Percentiles rank a stretch among this genome's conserved stretches.
phyloP scores from a whole-genome alignment of 805 yeast species.

The Wickerhamiella australiensis region DNA sequence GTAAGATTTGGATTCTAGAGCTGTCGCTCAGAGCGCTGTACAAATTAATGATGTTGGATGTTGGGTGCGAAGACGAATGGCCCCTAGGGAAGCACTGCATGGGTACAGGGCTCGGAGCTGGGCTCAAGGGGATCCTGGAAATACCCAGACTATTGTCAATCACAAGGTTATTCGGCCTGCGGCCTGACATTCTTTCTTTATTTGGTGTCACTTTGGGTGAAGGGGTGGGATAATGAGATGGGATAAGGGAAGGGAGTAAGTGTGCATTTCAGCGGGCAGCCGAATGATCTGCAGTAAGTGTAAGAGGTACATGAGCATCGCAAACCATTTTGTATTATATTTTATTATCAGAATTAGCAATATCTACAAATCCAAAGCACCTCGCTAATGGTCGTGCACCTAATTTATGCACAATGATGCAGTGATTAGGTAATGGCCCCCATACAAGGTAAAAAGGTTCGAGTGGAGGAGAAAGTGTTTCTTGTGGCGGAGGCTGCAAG shows the following conservation, averaged over 20 bases:
- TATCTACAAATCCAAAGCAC: background rate
- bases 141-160: slow-evolving; percentile 3
- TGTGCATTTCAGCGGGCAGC: background rate
- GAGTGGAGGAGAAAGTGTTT: too few relatives aligned
- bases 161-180: slow-evolving; percentile 5
- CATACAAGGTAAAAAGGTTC: background rate
- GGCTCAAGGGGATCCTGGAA: slow-evolving; percentile 9
- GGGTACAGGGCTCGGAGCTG: slow-evolving; percentile 12
- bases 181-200: background rate
- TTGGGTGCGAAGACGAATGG: background rate
- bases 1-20: slow-evolving; percentile 19
- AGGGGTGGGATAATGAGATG: background rate
- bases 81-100: slow-evolving; percentile 11
- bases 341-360: background rate
- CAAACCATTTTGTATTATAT: background rate
- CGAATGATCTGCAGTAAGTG: background rate
- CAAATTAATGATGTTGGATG: slow-evolving; percentile 11
- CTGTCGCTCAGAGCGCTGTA: slow-evolving; percentile 18
- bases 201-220: background rate
- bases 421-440: background rate
- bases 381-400: background rate
- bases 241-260: background rate
- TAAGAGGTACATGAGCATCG: background rate
- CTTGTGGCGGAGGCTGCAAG: too few relatives aligned
- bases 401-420: background rate